Base-by-base conservation (phyloP, 2,329 filamentous ascomycete genomes). In the Pseudodiploospora longispora region DNA sequence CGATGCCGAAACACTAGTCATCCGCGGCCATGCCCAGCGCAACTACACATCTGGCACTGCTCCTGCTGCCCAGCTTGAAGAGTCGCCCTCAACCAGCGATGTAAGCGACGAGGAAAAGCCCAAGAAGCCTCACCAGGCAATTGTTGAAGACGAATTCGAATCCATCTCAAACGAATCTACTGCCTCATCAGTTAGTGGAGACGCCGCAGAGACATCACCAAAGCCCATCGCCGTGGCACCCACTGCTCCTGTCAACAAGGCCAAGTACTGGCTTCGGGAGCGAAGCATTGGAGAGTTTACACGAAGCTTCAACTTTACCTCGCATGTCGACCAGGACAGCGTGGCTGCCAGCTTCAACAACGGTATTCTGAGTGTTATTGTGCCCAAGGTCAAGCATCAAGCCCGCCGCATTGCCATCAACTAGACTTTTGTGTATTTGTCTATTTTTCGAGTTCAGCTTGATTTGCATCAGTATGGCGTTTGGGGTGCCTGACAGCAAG, bases 221-320 rank as follows among this genome's bases (percentile, higher is more conserved):
- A 28, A 30, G 9, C 28, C 59, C 59, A 49, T 62, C 62, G 28
- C 36, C 31, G 27, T 42, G 5, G 9, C 35, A 27, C 42, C 64
- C 45, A 60, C 66, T 30, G 19, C 19, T 49, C 51, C 60, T 6
- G 54, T 53, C 40, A 65, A 70, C 47, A 63, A 67, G 35, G 63
- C 69, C 54, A 82, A 79, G 65, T 90, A 81, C 72, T 90, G 85
- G 85, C 68, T 81, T 50, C 70, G 71, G 34, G 82, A 86, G 67
- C 79, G 81, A 54, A 75, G 71, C 47, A 66, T 82, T 46, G 83
- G 82, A 59, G 74, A 81, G 52, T 87, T 87, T 66, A 72, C 76
- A 39, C 76, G 83, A 50, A 76, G 72, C 46, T 87, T 87, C 68
- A 77, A 68, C 60, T 87, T 87, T 68, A 80, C 82, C 1, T 64